A percentile compares a stretch with the other conserved stretches of the same genome.
Conservation (phyloP, 108 stramenopile genomes). For the Aurantiochytrium sp. region DNA sequence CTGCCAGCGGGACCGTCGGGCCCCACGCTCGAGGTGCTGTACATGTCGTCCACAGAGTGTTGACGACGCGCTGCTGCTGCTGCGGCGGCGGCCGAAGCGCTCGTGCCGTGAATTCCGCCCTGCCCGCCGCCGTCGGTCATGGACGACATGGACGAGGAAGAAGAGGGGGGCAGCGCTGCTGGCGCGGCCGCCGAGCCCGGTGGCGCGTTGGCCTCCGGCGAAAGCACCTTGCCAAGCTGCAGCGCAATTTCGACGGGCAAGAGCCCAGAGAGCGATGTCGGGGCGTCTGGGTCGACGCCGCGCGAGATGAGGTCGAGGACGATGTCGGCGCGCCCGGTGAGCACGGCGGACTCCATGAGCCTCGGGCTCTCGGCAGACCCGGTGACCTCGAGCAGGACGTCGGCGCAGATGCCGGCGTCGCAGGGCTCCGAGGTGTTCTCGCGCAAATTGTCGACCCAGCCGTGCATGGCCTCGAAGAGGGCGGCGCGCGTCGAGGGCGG, state of each 20-base stretch:
- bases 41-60: not conserved
- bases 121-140: too few species aligned
- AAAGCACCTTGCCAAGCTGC: not conserved
- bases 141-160: too few species aligned
- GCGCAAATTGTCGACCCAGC: not conserved
- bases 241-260: slow-evolving; percentile 15
- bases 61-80: too few species aligned
- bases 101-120: too few species aligned
- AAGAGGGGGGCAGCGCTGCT: too few species aligned
- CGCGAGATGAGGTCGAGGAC: not conserved
- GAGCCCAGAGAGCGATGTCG: not conserved
- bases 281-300: slow-evolving; percentile 14
- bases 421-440: not conserved
- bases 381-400: not conserved
- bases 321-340: not conserved
- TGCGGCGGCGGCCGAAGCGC: too few species aligned
- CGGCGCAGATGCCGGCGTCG: not conserved
- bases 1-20: too few species aligned
- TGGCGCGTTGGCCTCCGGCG: too few species aligned
- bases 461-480: not conserved
- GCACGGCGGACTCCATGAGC: slow-evolving; percentile 1
- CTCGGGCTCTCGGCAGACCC: not conserved
- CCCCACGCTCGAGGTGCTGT: too few species aligned
- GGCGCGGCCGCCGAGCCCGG: too few species aligned
- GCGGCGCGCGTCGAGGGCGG: not conserved